Percentiles rank a stretch among this genome's conserved stretches.
Evolutionary conservation across 1,139 yeast species (phyloP).

Genomic region (Trichomonascaceae sp.): DNA sequence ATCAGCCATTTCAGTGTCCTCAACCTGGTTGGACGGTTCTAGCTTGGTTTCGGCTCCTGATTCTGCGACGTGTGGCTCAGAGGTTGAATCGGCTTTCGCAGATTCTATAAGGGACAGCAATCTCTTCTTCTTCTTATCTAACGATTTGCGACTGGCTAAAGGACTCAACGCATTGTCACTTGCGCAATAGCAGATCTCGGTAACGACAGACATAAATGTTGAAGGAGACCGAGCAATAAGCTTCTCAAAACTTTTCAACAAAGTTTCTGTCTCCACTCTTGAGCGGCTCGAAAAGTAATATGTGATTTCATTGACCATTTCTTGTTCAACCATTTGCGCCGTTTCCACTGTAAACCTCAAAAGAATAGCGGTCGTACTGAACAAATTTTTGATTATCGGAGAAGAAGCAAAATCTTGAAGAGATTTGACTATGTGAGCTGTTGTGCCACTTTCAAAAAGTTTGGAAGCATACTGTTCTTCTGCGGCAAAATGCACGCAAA

Average conservation of each 20-base stretch:
- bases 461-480: conserved; percentile 37
- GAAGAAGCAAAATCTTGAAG: conserved; percentile 27
- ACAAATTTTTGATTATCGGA: conserved; percentile 25
- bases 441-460: conserved; percentile 42
- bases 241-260: conserved; percentile 51
- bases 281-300: conserved; percentile 35
- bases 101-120: conserved; percentile 8
- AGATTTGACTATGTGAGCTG: conserved; percentile 30
- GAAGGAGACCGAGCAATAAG: conserved; percentile 56
- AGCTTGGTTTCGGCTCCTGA: neutral
- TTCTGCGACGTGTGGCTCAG: neutral
- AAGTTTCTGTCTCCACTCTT: conserved; percentile 44
- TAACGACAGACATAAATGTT: conserved; percentile 47
- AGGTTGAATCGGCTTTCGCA: neutral
- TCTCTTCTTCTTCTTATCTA: conserved; percentile 13
- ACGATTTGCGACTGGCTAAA: conserved; percentile 17
- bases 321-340: conserved; percentile 41
- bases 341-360: conserved; percentile 70
- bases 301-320: conserved; percentile 37
- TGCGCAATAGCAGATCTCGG: conserved; percentile 35
- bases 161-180: conserved; percentile 14
- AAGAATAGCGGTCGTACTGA: conserved; percentile 36
- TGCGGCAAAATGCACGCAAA: conserved; percentile 50
- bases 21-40: neutral
- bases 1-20: conserved; percentile 7